Conservation (phyloP, 2,329 filamentous ascomycete species). For the Blumeria graminis region DNA sequence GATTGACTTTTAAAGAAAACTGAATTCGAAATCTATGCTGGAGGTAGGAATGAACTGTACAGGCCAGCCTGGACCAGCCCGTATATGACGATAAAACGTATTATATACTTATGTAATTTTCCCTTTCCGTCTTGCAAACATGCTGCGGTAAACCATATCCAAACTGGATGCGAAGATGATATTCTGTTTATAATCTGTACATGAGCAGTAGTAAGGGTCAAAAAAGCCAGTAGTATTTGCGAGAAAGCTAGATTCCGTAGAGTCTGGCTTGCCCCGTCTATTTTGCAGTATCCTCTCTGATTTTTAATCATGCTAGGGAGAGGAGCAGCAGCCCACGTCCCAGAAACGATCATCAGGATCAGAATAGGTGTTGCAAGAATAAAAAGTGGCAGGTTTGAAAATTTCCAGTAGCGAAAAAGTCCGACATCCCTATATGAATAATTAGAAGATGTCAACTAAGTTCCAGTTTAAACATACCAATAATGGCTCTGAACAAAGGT, state of each 20-base stretch:
- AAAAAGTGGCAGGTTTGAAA: slow-evolving; percentile 71
- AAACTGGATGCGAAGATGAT: slow-evolving; percentile 67
- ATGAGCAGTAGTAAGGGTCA: slow-evolving; percentile 64
- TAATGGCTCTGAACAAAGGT: slow-evolving; percentile 72
- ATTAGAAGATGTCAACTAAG: too few species aligned
- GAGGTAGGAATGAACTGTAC: slow-evolving; percentile 77
- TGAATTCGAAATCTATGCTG: slow-evolving; percentile 29
- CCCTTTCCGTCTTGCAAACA: slow-evolving; percentile 3
- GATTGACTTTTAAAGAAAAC: too few species aligned
- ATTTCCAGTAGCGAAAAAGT: slow-evolving; percentile 73
- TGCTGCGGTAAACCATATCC: slow-evolving; percentile 62
- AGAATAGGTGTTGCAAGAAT: slow-evolving; percentile 60
- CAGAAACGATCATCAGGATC: slow-evolving; percentile 38
- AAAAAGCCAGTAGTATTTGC: slow-evolving; percentile 44
- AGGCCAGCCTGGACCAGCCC: slow-evolving; percentile 58
- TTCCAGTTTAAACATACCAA: slow-evolving; percentile 35
- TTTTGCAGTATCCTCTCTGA: neutral
- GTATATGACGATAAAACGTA: slow-evolving; percentile 54
- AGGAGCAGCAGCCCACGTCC: slow-evolving; percentile 19
- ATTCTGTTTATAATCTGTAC: slow-evolving; percentile 85
- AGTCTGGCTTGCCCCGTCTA: slow-evolving; percentile 3
- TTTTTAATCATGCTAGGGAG: neutral
- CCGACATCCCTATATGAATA: slow-evolving; percentile 49
- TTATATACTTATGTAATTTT: slow-evolving; percentile 2
- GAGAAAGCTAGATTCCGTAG: slow-evolving; percentile 33